Base-by-base conservation (phyloP, 2,329 filamentous ascomycete genomes). In the Helicocarpus griseus region DNA sequence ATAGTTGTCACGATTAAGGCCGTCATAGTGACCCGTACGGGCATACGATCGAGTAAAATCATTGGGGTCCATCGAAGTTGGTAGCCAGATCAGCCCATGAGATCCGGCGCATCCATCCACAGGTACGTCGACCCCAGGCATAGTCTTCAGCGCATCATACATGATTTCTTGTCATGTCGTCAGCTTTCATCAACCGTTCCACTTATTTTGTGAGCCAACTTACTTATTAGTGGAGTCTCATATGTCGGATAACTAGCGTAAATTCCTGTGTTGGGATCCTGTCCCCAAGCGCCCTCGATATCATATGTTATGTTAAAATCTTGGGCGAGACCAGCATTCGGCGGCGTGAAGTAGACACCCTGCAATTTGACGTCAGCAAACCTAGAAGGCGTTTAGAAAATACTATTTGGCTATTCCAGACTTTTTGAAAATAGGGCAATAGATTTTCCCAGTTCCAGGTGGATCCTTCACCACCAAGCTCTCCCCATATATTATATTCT, bases 401-500 rank as follows among this genome's bases (percentile, higher is more conserved):
- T 3, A 3, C n/a, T 11, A 17, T 41, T 2, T 9, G 19, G 11
- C 9, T 22, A 11, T 24, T 45, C n/a, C 41, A 11, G 21, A 39
- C 46, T 31, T 38, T 39, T 8, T 38, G 17, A 4, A 49, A 39
- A 24, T 49, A 49, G 29, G 46, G 46, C 7, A 49, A 39, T 13
- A 49, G n/a, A n/a, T 19, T 33, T 13, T 49, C 46, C 46, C 46
- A 49, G 17, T 17, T n/a, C 46, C 46, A 49, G 9, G 19, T 26
- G 9, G 41, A 45, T 38, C 35, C 46, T 11, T n/a, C 19, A 46
- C 66, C 67, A n/a, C 65, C 67, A 19, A 69, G 46, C 11, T 57
- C 50, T 24, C 55, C 64, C 68, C 68, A 72, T 4, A 56, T 64
- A 53, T 69, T 60, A 38, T 68, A 69, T 50, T 69, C 67, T 1